Base-by-base conservation (phyloP, 164 flowering plant species). In the Dillenia turbinata region DNA sequence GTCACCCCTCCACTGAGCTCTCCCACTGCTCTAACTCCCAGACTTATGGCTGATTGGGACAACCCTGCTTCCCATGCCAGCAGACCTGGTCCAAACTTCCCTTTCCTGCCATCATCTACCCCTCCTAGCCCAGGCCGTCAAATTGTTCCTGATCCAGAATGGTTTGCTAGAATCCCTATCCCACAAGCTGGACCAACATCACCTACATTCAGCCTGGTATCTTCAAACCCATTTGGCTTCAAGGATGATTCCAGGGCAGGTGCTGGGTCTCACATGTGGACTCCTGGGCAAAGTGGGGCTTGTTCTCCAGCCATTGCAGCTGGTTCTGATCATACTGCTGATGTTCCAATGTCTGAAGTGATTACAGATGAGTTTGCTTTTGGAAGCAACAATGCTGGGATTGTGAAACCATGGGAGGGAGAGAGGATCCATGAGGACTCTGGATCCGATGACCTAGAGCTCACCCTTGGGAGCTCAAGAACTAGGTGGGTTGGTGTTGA, bases 321-420 rank as follows among this genome's bases (percentile, higher is more conserved):
- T 0, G 79, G 88, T 2, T 66, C 71, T 47, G 90, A 83, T 65
- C 83, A 70, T 10, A 79, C 81, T 10, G 79, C 79, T 24, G 98
- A 93, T 78, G 79, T 93, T 59, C 92, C 93, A 10, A 90, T 87
- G 95, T 61, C 87, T 1, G 96, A 88, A 66, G 84, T 75, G 9
- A 80, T 80, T 10, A 79, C 96, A 6, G 81, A 88, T 33, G 98
- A 93, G 71, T 93, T 93, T 82, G 98, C 98, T 26, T 93, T 93
- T 69, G 92, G 97, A 2, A 79, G 81, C 67, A 82, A 78, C 57
- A 52, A 33, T 33, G 5, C 67, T 12, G 92, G 89, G 11, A 46
- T 90, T 17, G 96, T 93, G 66, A 93, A 90, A 75, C 80, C 98
- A 10, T 93, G 98, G 98, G 94, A 93, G 68, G 98, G 98, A 57